A percentile compares a stretch with the other conserved stretches of the same genome.
phyloP scores from a whole-genome alignment of 2,329 filamentous ascomycete species.

The Dothideomycetes sp. region DNA sequence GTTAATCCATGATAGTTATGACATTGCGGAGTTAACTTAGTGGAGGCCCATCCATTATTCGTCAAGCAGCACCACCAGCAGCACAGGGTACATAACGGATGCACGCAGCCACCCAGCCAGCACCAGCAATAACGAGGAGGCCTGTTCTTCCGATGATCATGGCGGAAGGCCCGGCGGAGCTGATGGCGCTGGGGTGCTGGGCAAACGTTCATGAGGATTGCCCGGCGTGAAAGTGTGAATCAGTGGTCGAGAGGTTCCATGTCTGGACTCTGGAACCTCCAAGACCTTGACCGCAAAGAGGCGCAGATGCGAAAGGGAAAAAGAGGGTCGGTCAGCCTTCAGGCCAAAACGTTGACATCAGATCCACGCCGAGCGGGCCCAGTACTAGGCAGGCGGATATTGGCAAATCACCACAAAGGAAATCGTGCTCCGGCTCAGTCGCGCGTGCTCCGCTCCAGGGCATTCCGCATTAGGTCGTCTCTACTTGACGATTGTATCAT shows the following conservation, averaged over 20 bases:
- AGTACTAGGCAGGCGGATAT: constrained; percentile 7
- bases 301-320: constrained; percentile 15
- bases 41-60: constrained; percentile 12
- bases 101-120: constrained; percentile 13
- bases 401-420: constrained; percentile 7
- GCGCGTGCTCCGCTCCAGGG: constrained; percentile 7
- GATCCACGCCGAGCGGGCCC: constrained; percentile 7
- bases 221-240: constrained; percentile 15
- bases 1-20: constrained; percentile 12
- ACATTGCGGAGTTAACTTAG: constrained; percentile 11
- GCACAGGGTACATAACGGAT: constrained; percentile 14
- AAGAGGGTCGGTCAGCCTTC: constrained; percentile 14
- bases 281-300: constrained; percentile 15
- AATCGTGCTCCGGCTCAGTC: background rate
- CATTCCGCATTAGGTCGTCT: constrained; percentile 12
- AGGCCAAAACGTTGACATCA: constrained; percentile 15
- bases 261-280: constrained; percentile 13
- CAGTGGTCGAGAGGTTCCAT: constrained; percentile 14
- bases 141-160: constrained; percentile 14
- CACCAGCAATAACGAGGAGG: constrained; percentile 13
- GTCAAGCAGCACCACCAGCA: constrained; percentile 10
- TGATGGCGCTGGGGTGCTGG: constrained; percentile 13
- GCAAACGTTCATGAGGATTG: constrained; percentile 15
- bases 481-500: constrained; percentile 11
- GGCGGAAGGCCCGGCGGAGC: constrained; percentile 13